phyloP scores from a whole-genome alignment of 805 yeast species.

The Metschnikowia proteae region DNA sequence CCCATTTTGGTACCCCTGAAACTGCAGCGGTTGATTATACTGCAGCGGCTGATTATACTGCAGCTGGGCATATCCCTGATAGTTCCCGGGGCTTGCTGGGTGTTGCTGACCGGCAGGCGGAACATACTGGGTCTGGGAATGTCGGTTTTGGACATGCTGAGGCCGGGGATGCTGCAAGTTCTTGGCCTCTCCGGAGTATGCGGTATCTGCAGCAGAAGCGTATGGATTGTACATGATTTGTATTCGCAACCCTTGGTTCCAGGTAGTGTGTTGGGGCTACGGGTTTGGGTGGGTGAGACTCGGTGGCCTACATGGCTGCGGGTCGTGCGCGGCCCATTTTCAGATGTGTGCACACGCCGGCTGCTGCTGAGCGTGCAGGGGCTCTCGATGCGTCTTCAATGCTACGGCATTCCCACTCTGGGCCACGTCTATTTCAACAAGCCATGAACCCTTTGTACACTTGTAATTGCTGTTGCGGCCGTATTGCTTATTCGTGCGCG shows the following conservation, averaged over 20 bases:
- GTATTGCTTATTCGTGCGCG: not conserved
- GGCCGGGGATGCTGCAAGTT: constrained; percentile 21
- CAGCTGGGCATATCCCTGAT: constrained; percentile 14
- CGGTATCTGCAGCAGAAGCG: constrained; percentile 23
- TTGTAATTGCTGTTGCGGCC: not conserved
- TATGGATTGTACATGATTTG: constrained; percentile 38
- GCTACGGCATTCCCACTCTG: too few relatives aligned
- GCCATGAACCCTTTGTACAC: too few relatives aligned
- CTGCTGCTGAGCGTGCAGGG: too few relatives aligned
- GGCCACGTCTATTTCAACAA: too few relatives aligned
- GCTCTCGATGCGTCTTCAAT: too few relatives aligned
- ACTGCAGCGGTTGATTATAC: constrained; percentile 18
- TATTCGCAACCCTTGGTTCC: not conserved
- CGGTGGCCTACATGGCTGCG: constrained; percentile 1
- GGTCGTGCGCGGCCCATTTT: not conserved
- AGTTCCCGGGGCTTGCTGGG: not conserved
- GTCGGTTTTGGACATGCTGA: constrained; percentile 13
- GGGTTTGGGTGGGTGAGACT: not conserved
- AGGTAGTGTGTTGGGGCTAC: not conserved
- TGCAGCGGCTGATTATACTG: constrained; percentile 18
- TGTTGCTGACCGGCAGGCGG: not conserved
- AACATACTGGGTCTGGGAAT: not conserved
- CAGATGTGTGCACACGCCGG: too few relatives aligned
- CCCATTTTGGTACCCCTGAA: constrained; percentile 6
- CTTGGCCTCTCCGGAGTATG: constrained; percentile 9